Evolutionary conservation across 2,329 filamentous ascomycete species (phyloP).

Genomic region (Fusarium brachygibbosum): DNA sequence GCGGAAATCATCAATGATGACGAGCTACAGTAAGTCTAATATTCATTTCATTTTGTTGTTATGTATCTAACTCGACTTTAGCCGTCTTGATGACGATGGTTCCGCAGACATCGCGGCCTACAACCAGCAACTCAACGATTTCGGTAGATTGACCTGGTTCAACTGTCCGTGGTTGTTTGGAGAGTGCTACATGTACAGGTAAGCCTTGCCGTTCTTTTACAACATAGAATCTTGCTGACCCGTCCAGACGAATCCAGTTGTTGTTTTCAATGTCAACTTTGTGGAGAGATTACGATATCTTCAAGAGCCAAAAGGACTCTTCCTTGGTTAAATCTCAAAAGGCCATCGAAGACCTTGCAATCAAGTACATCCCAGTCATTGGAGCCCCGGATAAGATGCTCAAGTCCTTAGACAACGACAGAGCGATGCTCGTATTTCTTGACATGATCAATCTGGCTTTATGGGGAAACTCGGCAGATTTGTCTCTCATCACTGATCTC

Average conservation of each 20-base stretch:
- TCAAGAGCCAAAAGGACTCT: slow-evolving; percentile 13
- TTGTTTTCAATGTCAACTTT: slow-evolving; percentile 3
- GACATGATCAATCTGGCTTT: slow-evolving; percentile 4
- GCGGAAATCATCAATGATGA: not conserved
- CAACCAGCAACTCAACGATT: not conserved
- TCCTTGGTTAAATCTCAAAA: not conserved
- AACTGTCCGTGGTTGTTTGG: slow-evolving; percentile 21
- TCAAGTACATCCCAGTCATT: not conserved
- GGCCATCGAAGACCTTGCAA: slow-evolving; percentile 1
- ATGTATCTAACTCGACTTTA: not conserved
- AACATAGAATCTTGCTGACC: not conserved
- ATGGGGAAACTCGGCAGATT: slow-evolving; percentile 19
- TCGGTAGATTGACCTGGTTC: not conserved
- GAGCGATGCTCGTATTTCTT: not conserved
- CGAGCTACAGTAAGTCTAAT: not conserved
- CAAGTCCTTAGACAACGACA: not conserved
- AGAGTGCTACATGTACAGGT: slow-evolving; percentile 22
- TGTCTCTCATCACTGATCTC: slow-evolving; percentile 16
- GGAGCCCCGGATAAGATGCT: not conserved
- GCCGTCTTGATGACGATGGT: not conserved
- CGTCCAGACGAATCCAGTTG: slow-evolving; percentile 1
- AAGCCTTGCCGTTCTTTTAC: rapidly evolving
- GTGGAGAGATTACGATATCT: slow-evolving; percentile 11
- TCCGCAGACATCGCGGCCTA: slow-evolving; percentile 1
- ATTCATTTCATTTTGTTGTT: not conserved